Evolutionary conservation across 345 rosid species (phyloP).

Genomic region (Passiflora organensis): DNA sequence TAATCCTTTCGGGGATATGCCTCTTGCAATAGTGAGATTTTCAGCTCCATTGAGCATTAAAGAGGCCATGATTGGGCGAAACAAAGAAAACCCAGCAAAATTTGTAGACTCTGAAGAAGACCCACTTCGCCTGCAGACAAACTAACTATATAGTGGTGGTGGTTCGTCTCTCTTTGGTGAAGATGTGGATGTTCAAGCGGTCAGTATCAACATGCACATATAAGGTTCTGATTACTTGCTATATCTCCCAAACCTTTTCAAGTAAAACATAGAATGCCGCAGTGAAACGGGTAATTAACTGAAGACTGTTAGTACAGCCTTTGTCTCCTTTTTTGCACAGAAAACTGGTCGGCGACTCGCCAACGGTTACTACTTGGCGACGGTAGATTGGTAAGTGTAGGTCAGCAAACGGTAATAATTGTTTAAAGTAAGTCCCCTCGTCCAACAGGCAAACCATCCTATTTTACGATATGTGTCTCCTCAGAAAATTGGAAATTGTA

Average conservation of each 20-base stretch:
- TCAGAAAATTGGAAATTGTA: too few species aligned
- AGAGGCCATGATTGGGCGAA: constrained; percentile 18
- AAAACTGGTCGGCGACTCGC: not conserved
- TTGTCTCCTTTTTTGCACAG: not conserved
- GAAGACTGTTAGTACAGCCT: not conserved
- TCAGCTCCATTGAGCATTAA: constrained; percentile 25
- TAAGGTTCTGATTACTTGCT: constrained; percentile 7
- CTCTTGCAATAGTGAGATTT: constrained; percentile 16
- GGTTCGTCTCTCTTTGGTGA: not conserved
- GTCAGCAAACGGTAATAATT: not conserved
- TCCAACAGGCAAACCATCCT: too few species aligned
- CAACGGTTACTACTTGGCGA: not conserved
- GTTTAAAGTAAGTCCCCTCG: too few species aligned
- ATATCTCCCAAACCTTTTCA: not conserved
- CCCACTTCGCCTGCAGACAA: constrained; percentile 2
- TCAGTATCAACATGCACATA: not conserved
- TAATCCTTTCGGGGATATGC: constrained; percentile 11
- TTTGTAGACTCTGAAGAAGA: constrained; percentile 4
- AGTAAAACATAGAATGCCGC: too few species aligned
- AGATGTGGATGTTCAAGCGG: not conserved
- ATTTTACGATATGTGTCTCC: too few species aligned
- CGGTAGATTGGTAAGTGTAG: not conserved
- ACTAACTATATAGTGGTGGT: constrained; percentile 1
- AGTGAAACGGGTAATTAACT: not conserved
- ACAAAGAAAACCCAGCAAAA: constrained; percentile 1